phyloP scores from a whole-genome alignment of 2,329 filamentous ascomycete genomes.

The Cordyceps farinosa region DNA sequence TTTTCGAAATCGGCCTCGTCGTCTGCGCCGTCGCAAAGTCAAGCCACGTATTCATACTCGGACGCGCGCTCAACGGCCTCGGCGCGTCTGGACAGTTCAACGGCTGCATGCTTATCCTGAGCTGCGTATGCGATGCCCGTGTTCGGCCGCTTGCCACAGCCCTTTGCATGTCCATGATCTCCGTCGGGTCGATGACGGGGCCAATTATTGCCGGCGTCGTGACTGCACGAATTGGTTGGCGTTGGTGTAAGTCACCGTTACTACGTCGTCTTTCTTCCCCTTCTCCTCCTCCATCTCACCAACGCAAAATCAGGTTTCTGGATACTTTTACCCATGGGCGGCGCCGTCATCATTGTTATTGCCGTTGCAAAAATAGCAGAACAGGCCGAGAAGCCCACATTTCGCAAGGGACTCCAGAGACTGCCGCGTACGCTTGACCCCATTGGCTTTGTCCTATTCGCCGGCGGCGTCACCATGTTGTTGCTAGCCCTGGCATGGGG shows the following conservation, averaged over 20 bases:
- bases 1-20: constrained; percentile 13
- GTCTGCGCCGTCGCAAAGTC: constrained; percentile 8
- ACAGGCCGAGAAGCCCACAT: constrained; percentile 1
- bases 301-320: constrained; percentile 6
- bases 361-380: background rate
- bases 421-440: constrained; percentile 27
- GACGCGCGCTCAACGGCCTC: constrained; percentile 12
- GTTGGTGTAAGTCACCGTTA: constrained; percentile 13
- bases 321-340: constrained; percentile 13
- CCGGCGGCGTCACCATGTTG: constrained; percentile 42
- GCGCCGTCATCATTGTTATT: background rate
- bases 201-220: constrained; percentile 15
- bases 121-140: background rate
- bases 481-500: constrained; percentile 41
- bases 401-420: background rate
- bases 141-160: constrained; percentile 9
- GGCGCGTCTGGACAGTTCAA: constrained; percentile 15
- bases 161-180: constrained; percentile 9
- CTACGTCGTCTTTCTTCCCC: background rate
- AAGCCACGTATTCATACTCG: constrained; percentile 12
- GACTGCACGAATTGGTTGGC: constrained; percentile 15
- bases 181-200: constrained; percentile 15
- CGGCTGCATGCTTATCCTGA: constrained; percentile 11
- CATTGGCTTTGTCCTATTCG: constrained; percentile 41
- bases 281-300: background rate